phyloP scores from a whole-genome alignment of 2,329 filamentous ascomycete genomes.

The Cladophialophora exuberans region DNA sequence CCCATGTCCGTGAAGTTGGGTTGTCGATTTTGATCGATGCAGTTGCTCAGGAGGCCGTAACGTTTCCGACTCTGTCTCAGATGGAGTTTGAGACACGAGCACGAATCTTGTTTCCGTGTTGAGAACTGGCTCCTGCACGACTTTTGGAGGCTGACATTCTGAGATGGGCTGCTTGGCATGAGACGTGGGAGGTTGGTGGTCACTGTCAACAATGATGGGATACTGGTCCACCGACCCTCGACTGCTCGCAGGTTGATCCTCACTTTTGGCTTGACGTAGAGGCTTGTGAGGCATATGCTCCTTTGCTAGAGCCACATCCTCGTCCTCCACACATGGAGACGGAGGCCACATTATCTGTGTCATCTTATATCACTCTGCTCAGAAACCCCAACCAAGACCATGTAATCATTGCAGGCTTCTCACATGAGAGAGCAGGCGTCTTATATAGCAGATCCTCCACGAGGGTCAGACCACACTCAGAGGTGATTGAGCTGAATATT shows the following conservation, averaged over 20 bases:
- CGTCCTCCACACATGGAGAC: conserved; percentile 50
- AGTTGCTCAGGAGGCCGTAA: conserved; percentile 1
- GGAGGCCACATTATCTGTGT: conserved; percentile 43
- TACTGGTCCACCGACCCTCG: conserved; percentile 49
- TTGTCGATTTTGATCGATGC: conserved; percentile 30
- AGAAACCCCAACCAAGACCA: conserved; percentile 9
- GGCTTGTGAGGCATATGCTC: conserved; percentile 41
- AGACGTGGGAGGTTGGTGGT: conserved; percentile 18
- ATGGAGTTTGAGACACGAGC: conserved; percentile 17
- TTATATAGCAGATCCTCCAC: conserved; percentile 1
- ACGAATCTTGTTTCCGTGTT: conserved; percentile 26
- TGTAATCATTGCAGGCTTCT: conserved; percentile 19
- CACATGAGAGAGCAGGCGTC: background rate
- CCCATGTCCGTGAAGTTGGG: conserved; percentile 12
- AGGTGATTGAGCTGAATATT: background rate
- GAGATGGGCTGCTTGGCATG: conserved; percentile 4
- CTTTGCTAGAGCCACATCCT: conserved; percentile 45
- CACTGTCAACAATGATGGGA: conserved; percentile 45
- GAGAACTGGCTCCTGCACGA: conserved; percentile 1
- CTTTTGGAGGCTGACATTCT: conserved; percentile 4
- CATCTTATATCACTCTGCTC: conserved; percentile 25
- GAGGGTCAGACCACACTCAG: background rate
- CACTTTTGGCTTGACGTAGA: conserved; percentile 28
- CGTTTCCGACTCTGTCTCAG: conserved; percentile 1
- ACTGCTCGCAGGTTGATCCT: conserved; percentile 34